A percentile compares a stretch with the other conserved stretches of the same genome.
Conservation (phyloP, 2,329 filamentous ascomycete genomes). For the Scedosporium dehoogii region DNA sequence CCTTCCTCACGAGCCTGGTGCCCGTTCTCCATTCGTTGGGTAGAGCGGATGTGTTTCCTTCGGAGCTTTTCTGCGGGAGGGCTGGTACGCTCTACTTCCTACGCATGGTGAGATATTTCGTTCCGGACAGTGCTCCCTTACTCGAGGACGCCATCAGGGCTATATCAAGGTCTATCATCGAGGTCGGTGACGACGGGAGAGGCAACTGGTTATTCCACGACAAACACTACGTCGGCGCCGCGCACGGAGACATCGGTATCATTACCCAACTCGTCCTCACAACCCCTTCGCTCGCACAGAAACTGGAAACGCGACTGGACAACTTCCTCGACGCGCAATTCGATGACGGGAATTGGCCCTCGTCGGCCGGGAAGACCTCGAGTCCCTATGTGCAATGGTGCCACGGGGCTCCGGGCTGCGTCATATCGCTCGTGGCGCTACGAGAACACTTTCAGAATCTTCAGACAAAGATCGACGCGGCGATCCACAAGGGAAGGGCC, state of each 20-base stretch:
- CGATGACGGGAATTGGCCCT: conserved; percentile 54
- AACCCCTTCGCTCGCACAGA: conserved; percentile 36
- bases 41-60: conserved; percentile 22
- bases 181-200: conserved; percentile 31
- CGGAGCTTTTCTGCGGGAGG: conserved; percentile 58
- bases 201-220: conserved; percentile 53
- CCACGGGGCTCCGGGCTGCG: conserved; percentile 55
- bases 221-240: conserved; percentile 53
- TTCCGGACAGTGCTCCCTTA: conserved; percentile 36
- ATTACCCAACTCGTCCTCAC: conserved; percentile 58
- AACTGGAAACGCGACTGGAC: conserved; percentile 41
- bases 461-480: conserved; percentile 39
- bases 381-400: conserved; percentile 51
- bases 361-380: conserved; percentile 30
- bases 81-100: conserved; percentile 61
- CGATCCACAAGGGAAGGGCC: conserved; percentile 39
- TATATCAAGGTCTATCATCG: conserved; percentile 50
- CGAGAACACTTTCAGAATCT: conserved; percentile 45
- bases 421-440: conserved; percentile 47
- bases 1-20: conserved; percentile 29
- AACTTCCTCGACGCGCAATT: conserved; percentile 50
- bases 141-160: conserved; percentile 44
- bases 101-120: conserved; percentile 48
- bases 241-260: conserved; percentile 60
- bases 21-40: conserved; percentile 19